Evolutionary conservation across 768 basidiomycete genomes (phyloP), one percentile per base, ranked within the genome.

Genomic region (Mycena belliarum): DNA sequence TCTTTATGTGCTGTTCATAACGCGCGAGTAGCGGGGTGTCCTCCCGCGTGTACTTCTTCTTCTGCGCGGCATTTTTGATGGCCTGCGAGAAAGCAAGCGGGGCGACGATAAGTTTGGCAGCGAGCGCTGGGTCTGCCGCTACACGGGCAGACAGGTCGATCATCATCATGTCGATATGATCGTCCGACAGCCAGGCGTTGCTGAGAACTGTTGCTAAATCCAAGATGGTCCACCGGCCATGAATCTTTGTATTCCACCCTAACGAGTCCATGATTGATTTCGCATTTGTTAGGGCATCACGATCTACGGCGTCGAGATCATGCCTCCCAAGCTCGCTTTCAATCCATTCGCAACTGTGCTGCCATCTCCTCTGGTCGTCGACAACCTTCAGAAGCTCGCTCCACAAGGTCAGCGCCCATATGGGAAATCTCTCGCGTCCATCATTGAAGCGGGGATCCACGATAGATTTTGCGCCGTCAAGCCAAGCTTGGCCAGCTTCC

Each of bases 161-260:
- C 43, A 53, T 53, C 43, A 53, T 26, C 33, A 53, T 53, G 14
- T 53, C 52, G 43, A 53, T 46, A 18, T 38, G 35, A 33, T 53
- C 43, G 23, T 25, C 32, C 12, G 32, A 7, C 8, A 53, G 44
- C 52, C 52, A 53, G 18, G 11, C 23, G 14, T 40, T n/a, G 33
- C 52, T 29, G 23, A 53, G 43, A 6, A 53, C 1, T n/a, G 18
- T 24, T 21, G 32, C 33, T 44, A 53, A 25, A 28, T 38, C 2
- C 0, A 46, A 28, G 32, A 14, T 23, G 3, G 52, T 44, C 52
- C 44, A 44, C 0, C 2, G 1, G 2, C 9, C 21, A 7, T 3
- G 21, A 23, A 46, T 25, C n/a, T 35, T 35, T 3, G 52, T 28
- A 37, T 46, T 20, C 52, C 52, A 46, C 25, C 52, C 52, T 24